These are phyloP conservation scores for Ogataea trehaloabstinens DNA, from an alignment of 805 yeast species.

Conservation along the genomic window DNA sequence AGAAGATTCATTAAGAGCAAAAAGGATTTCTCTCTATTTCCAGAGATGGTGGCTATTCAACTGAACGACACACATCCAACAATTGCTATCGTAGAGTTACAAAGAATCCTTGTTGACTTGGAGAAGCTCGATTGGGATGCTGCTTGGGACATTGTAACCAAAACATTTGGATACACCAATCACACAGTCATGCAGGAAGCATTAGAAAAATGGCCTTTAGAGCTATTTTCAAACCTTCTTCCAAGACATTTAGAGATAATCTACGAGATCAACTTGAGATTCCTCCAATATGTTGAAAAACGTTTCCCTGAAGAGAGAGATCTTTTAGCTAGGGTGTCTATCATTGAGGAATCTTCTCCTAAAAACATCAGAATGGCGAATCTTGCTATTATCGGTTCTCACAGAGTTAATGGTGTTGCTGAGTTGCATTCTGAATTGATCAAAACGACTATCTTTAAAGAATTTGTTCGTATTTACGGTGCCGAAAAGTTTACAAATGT, in stretches of 20 bases:
- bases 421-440: conserved; percentile 91
- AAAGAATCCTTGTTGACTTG: conserved; percentile 79
- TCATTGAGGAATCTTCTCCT: conserved; percentile 78
- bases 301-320: conserved; percentile 74
- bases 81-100: conserved; percentile 83
- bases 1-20: conserved; percentile 82
- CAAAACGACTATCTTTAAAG: conserved; percentile 84
- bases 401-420: conserved; percentile 93
- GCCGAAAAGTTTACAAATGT: conserved; percentile 83
- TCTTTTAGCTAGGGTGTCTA: conserved; percentile 67
- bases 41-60: conserved; percentile 87
- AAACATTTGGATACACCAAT: conserved; percentile 87
- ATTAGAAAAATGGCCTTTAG: conserved; percentile 92
- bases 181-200: conserved; percentile 96
- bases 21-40: conserved; percentile 76
- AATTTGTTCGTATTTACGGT: conserved; percentile 83
- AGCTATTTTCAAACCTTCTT: conserved; percentile 68
- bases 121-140: conserved; percentile 78
- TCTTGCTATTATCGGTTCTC: conserved; percentile 88
- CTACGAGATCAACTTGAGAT: conserved; percentile 77
- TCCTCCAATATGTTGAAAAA: conserved; percentile 72
- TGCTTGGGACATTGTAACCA: conserved; percentile 82
- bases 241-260: conserved; percentile 92
- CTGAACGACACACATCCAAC: conserved; percentile 95
- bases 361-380: conserved; percentile 91